Conservation (phyloP, 75 land plant genomes). For the Azolla pinnata region DNA sequence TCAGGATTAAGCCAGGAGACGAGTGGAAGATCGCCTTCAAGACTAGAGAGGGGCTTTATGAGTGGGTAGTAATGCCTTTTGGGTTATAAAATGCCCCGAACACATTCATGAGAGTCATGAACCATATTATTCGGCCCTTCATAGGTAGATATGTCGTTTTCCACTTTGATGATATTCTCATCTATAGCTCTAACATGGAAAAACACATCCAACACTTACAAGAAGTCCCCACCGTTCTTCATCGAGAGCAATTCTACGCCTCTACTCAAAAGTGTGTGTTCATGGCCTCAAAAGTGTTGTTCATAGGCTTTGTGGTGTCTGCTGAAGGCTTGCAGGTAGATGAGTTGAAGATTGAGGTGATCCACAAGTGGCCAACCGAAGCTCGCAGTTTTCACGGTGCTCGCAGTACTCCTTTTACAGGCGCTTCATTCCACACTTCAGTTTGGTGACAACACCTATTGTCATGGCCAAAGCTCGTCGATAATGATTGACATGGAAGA, state of each 20-base stretch:
- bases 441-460: too few species aligned
- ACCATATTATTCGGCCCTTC: slow-evolving; percentile 1
- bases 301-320: slow-evolving; percentile 9
- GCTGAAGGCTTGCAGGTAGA: slow-evolving; percentile 10
- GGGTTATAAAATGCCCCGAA: slow-evolving; percentile 7
- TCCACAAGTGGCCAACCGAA: too few species aligned
- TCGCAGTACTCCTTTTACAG: too few species aligned
- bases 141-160: slow-evolving; percentile 11
- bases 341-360: slow-evolving; percentile 1
- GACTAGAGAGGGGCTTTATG: slow-evolving; percentile 10
- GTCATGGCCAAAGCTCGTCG: too few species aligned
- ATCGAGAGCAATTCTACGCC: slow-evolving; percentile 6
- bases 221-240: background rate
- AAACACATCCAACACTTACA: slow-evolving; percentile 4
- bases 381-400: too few species aligned
- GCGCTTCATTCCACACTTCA: too few species aligned
- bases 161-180: slow-evolving; percentile 18
- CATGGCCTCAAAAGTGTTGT: background rate
- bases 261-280: slow-evolving; percentile 7
- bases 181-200: slow-evolving; percentile 4
- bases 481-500: too few species aligned
- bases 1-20: background rate
- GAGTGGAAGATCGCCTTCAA: slow-evolving; percentile 13
- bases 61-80: slow-evolving; percentile 20
- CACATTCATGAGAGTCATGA: slow-evolving; percentile 16